Percentiles rank a stretch among this genome's conserved stretches.
Evolutionary conservation across 495 filamentous ascomycete genomes (phyloP).

Genomic region (Melanomma pulvis-pyrius): DNA sequence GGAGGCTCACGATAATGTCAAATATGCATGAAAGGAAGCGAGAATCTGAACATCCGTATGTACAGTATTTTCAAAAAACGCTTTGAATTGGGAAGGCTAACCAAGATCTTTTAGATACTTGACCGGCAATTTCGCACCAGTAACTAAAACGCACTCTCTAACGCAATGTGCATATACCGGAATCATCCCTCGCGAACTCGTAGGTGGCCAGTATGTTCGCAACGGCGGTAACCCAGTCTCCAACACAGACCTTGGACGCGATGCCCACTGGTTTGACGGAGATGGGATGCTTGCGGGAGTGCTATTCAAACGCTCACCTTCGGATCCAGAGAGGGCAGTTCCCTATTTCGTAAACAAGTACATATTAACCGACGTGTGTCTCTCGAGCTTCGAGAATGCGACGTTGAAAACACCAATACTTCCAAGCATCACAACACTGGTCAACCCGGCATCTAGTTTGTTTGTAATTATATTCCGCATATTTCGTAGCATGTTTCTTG

Average conservation of each 20-base stretch:
- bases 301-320: conserved; percentile 49
- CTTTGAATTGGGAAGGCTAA: background rate
- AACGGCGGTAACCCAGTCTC: conserved; percentile 69
- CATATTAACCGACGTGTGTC: conserved; percentile 64
- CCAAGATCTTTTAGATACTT: conserved; percentile 49
- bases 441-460: conserved; percentile 52
- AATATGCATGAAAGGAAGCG: conserved; percentile 3
- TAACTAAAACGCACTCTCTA: conserved; percentile 52
- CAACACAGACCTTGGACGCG: conserved; percentile 58
- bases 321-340: conserved; percentile 43
- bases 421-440: conserved; percentile 64
- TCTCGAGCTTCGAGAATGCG: conserved; percentile 52
- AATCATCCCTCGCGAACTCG: conserved; percentile 59
- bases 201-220: conserved; percentile 68
- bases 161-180: conserved; percentile 58
- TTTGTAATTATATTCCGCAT: conserved; percentile 52
- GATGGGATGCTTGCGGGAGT: conserved; percentile 73
- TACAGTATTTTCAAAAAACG: background rate
- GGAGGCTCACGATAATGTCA: background rate
- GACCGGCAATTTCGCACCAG: conserved; percentile 66
- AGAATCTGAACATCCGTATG: conserved; percentile 31
- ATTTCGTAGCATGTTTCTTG: conserved; percentile 55
- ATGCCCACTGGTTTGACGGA: conserved; percentile 71
- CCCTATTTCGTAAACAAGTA: conserved; percentile 68
- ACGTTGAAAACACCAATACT: conserved; percentile 56